phyloP scores from a whole-genome alignment of 225 moss, liverwort and hornwort genomes.

The Polytrichum formosum region DNA sequence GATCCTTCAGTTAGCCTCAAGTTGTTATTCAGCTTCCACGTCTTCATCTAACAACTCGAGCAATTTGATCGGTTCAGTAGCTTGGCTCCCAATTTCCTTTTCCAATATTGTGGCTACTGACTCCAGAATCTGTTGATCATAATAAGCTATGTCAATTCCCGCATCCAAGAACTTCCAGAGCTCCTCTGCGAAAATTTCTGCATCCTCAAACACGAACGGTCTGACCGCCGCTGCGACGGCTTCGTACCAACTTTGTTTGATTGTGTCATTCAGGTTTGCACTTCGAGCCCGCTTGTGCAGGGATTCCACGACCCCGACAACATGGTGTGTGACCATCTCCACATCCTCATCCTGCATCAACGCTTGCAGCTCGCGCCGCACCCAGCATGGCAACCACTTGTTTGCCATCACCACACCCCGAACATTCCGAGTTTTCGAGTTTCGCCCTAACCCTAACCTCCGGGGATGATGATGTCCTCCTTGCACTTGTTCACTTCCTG shows the following conservation, averaged over 20 bases:
- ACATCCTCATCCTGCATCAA: slow-evolving; percentile 98
- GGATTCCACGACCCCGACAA: slow-evolving; percentile 82
- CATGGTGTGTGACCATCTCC: slow-evolving; percentile 76
- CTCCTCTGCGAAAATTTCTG: slow-evolving; percentile 78
- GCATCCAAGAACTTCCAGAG: slow-evolving; percentile 74
- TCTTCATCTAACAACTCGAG: slow-evolving; percentile 59
- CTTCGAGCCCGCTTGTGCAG: slow-evolving; percentile 41
- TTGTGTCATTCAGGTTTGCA: slow-evolving; percentile 9
- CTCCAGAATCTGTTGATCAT: slow-evolving; percentile 45
- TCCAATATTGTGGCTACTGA: slow-evolving; percentile 6
- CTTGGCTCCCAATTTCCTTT: neutral
- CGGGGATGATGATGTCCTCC: no score
- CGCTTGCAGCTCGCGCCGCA: slow-evolving; percentile 82
- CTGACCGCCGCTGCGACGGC: slow-evolving; percentile 65
- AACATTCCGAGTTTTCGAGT: neutral
- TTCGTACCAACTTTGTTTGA: slow-evolving; percentile 48
- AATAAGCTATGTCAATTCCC: slow-evolving; percentile 74
- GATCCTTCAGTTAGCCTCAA: slow-evolving; percentile 33
- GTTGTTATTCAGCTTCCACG: slow-evolving; percentile 33
- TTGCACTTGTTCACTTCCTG: neutral
- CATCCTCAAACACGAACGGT: slow-evolving; percentile 83
- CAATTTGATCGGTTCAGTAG: neutral
- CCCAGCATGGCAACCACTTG: slow-evolving; percentile 77
- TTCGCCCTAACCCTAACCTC: neutral
- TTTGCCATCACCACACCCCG: slow-evolving; percentile 42